Evolutionary conservation across 1,139 yeast genomes (phyloP), one percentile per base, ranked within the genome.

Genomic region (Hyphopichia fennica): DNA sequence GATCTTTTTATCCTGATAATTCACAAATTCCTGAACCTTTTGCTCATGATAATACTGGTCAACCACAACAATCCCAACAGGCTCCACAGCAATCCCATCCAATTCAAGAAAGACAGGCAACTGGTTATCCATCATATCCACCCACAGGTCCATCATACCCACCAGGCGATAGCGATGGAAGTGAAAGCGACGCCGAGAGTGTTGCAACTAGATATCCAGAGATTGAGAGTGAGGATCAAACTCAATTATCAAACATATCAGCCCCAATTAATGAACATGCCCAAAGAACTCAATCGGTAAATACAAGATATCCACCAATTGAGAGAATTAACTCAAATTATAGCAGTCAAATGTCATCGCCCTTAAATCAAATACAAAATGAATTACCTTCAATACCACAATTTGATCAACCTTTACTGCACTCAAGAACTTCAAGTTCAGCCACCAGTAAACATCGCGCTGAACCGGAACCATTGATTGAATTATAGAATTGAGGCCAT

Each of bases 401-500:
- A 20, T 25, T 35, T 17, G 32, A 27, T n/a, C 37, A 34, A 15
- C 35, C 23, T 10, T 9, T 23, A 5, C 29, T 15, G n/a, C 19
- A 23, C 3, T 10, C 18, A 15, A 17, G n/a, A n/a, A 35, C 22
- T 11, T 13, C 19, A 8, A 10, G 23, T 16, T 25, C 31, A 4
- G 18, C 34, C 14, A 36, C 9, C 8, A 36, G 34, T 20, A 36
- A 20, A 29, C 40, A 13, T 23, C 40, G 40, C 15, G 44, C 57
- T 6, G 66, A 62, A 41, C 65, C 69, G 15, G 74, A 68, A 43
- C 70, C 74, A 20, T 59, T 68, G 46, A 68, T 68, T 48, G 74
- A 68, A 41, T 54, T 68, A 38, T 68, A 57, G 19, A 11, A n/a
- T 5, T 8, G 14, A 7, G n/a, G 30, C 36, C 16, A 25, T 17